Base-by-base conservation (phyloP, 805 yeast genomes). In the Maudiozyma pseudohumilis region DNA sequence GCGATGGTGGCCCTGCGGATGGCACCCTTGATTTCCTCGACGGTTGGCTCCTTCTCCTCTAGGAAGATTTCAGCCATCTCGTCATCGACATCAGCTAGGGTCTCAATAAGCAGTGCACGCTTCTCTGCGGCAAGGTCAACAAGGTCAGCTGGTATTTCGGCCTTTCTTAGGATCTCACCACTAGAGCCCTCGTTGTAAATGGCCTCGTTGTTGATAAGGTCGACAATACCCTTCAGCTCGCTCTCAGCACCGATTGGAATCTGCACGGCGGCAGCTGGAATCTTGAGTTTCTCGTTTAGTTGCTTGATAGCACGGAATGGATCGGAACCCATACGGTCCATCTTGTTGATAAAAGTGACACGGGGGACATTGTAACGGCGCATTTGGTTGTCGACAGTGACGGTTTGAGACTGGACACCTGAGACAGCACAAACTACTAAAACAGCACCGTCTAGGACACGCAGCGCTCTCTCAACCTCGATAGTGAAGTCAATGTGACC, bases 321-420 rank as follows among this genome's bases (percentile, higher is more conserved):
- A 63, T 92, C 80, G 39, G 98, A 84, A 48, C 99, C 99, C 96
- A 92, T 85, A 60, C 99, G 78, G 64, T 92, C 99, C 96, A 92
- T 88, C 69, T 92, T 92, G 67, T 92, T 92, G 63, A 92, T 83
- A 56, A 92, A 92, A 8, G 98, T 89, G 37, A 92, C 73, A 56
- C 98, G 75, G 38, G 98, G 98, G 55, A 92, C 95, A 57, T 92
- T 87, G 65, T 92, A 92, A 60, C 98, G 80, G 53, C 95, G 78
- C 98, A 92, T 92, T 68, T 92, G 99, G 59, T 98, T 80, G 62
- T 92, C 98, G 33, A 92, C 98, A 29, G 98, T 92, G 42, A 92
- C 95, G 15, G 98, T 92, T 64, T 92, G 98, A 2, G 96, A 86
- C 64, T 92, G 98, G 33, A 92, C 98, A 56, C 98, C 98, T 21